Conservation (phyloP, 2,329 filamentous ascomycete genomes). For the Hymenoscyphus repandus region DNA sequence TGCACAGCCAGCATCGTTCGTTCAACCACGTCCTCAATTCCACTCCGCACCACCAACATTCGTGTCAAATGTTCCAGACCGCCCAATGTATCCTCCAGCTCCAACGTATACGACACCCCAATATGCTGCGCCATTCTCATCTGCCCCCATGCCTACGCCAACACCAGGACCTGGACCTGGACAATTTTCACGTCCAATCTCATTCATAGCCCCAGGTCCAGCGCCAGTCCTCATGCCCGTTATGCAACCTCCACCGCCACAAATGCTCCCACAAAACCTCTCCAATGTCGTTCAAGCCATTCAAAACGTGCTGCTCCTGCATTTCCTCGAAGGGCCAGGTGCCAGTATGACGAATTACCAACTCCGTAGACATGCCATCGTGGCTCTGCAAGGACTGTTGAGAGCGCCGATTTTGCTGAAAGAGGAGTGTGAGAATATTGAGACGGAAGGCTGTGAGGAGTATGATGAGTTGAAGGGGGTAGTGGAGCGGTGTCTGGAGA, state of each 20-base stretch:
- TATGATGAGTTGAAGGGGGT: neutral
- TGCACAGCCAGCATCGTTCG: too few species aligned
- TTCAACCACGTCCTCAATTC: too few species aligned
- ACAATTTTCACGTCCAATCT: neutral
- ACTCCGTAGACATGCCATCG: neutral
- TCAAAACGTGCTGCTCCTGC: constrained; percentile 1
- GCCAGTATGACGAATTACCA: neutral
- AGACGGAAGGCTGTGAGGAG: neutral
- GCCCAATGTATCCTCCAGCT: too few species aligned
- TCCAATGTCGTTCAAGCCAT: neutral
- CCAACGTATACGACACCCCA: too few species aligned
- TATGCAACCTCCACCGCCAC: neutral
- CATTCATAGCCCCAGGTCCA: neutral
- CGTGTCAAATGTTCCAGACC: too few species aligned
- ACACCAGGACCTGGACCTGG: neutral
- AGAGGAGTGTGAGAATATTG: neutral
- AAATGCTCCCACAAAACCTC: neutral
- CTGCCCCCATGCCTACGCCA: too few species aligned
- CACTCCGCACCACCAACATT: too few species aligned
- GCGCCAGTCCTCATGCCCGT: neutral
- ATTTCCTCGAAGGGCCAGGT: constrained; percentile 2
- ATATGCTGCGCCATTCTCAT: too few species aligned
- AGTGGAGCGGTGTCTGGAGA: constrained; percentile 6
- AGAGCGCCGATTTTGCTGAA: neutral
- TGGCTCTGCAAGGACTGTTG: neutral